A percentile compares a stretch with the other conserved stretches of the same genome.
Evolutionary conservation across 176 grass and related monocot species (phyloP).

Genomic region (Thinopyrum elongatum): DNA sequence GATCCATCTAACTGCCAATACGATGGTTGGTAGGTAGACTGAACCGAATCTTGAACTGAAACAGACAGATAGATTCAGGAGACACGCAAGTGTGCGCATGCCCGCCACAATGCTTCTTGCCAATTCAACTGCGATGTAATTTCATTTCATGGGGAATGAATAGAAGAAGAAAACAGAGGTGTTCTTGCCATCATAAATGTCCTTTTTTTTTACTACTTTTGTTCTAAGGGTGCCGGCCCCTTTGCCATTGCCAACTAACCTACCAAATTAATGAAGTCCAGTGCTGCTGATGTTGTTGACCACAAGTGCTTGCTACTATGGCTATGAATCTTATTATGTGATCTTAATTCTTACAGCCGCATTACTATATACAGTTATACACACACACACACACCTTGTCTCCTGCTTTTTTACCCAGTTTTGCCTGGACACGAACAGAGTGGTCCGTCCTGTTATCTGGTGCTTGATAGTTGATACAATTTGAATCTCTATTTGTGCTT

Average conservation of each 20-base stretch:
- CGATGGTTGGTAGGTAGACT: neutral
- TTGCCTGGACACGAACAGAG: neutral
- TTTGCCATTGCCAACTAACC: no score
- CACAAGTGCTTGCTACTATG: neutral
- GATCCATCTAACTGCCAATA: neutral
- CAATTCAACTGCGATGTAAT: neutral
- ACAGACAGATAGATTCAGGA: neutral
- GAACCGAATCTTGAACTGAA: no score
- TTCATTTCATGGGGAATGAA: no score
- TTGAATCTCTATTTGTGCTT: neutral
- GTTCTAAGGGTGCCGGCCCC: no score
- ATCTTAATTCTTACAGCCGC: neutral
- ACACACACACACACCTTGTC: neutral
- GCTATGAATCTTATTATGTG: neutral
- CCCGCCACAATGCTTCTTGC: no score
- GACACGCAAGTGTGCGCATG: no score
- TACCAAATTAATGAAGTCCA: neutral
- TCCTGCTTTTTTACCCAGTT: neutral
- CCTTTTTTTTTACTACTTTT: no score
- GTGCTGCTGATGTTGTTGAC: neutral
- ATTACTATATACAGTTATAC: neutral
- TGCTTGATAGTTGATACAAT: neutral
- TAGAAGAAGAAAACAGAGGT: no score
- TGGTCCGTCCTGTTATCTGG: neutral
- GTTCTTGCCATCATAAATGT: no score